phyloP scores from a whole-genome alignment of 331 rosid genomes.

The Rosa hybrid region DNA sequence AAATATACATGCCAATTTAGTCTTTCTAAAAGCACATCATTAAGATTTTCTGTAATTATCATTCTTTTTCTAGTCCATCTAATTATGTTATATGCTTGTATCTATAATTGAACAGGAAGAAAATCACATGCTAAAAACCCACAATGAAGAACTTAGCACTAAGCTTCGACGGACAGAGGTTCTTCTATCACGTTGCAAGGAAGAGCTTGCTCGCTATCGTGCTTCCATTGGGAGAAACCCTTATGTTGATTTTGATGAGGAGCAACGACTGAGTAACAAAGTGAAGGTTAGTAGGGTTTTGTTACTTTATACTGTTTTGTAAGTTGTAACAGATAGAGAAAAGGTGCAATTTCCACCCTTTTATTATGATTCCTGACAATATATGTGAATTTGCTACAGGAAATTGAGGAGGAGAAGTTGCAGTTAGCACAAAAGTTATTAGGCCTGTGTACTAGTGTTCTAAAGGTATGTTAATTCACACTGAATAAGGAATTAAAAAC shows the following conservation, averaged over 20 bases:
- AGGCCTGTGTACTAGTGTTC: conserved; percentile 61
- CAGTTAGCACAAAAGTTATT: conserved; percentile 75
- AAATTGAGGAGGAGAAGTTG: conserved; percentile 78
- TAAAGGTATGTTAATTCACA: conserved; percentile 52
- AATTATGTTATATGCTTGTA: conserved; percentile 3
- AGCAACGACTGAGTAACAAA: conserved; percentile 60
- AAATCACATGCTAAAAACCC: conserved; percentile 69
- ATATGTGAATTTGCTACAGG: conserved; percentile 47
- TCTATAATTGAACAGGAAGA: conserved; percentile 68
- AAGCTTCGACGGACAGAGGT: conserved; percentile 60
- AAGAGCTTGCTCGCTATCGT: conserved; percentile 60
- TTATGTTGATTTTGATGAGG: conserved; percentile 65
- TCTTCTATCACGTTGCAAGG: conserved; percentile 61
- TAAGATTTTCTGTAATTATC: not conserved
- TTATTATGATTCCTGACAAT: conserved; percentile 23
- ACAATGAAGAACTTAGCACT: conserved; percentile 68
- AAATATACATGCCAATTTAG: not conserved
- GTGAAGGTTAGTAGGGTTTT: conserved; percentile 59
- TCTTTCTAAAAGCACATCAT: not conserved
- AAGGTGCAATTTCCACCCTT: not conserved
- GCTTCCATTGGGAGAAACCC: conserved; percentile 54
- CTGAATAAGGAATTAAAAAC: not conserved
- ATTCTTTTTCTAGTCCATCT: conserved; percentile 23
- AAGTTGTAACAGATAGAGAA: not conserved
- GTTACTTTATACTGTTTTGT: not conserved